Percentiles rank a stretch among this genome's conserved stretches.
These are phyloP conservation scores for Urochloa ruziziensis DNA, from an alignment of 176 grass and related monocot genomes.

Conservation along the genomic window DNA sequence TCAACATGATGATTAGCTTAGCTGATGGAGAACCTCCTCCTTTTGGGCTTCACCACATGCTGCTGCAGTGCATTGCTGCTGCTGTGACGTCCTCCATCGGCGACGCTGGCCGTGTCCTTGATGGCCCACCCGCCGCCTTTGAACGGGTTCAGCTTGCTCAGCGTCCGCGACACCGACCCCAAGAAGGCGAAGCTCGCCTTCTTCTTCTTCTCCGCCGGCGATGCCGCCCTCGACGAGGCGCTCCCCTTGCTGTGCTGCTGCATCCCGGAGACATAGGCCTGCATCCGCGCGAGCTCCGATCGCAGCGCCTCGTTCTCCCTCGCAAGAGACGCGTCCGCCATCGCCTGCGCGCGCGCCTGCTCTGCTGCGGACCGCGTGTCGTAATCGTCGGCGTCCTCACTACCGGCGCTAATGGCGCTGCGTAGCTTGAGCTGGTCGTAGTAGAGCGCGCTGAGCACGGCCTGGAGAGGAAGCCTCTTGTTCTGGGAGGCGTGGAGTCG, in stretches of 20 bases:
- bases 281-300: slow-evolving; percentile 58
- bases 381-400: not conserved
- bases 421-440: slow-evolving; percentile 73
- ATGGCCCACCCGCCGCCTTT: slow-evolving; percentile 48
- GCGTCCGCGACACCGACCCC: slow-evolving; percentile 60
- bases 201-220: slow-evolving; percentile 59
- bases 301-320: slow-evolving; percentile 73
- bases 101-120: slow-evolving; percentile 61
- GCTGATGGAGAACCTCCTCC: slow-evolving; percentile 76
- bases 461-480: slow-evolving; percentile 80
- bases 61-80: not conserved
- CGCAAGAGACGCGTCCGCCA: slow-evolving; percentile 55
- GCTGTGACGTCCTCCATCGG: not conserved
- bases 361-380: slow-evolving; percentile 1
- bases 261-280: slow-evolving; percentile 49
- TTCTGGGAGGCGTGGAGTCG: slow-evolving; percentile 81
- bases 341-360: slow-evolving; percentile 27
- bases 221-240: not conserved
- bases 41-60: slow-evolving; percentile 48
- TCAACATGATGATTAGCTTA: not conserved
- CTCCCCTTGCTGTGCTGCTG: slow-evolving; percentile 28
- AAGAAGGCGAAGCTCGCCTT: slow-evolving; percentile 57
- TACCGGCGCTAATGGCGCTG: not conserved
- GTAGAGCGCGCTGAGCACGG: slow-evolving; percentile 75
- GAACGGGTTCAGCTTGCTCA: slow-evolving; percentile 85